Conservation (phyloP, 257 asterid species). For the Oldenlandia corymbosa region DNA sequence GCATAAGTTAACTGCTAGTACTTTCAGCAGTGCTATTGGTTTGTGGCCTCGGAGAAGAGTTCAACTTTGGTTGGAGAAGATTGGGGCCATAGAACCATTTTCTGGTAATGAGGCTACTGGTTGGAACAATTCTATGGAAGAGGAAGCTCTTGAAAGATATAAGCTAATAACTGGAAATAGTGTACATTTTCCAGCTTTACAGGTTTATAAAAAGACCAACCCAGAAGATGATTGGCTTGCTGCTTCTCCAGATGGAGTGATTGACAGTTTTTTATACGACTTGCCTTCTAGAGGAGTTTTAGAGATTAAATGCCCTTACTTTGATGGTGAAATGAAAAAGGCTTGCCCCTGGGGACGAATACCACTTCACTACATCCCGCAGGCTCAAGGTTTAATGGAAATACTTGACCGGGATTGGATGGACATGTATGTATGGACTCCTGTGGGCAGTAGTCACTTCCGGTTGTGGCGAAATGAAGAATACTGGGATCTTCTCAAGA, state of each 20-base stretch:
- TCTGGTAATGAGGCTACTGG: constrained; percentile 63
- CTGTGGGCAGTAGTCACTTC: constrained; percentile 71
- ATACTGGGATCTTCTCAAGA: constrained; percentile 56
- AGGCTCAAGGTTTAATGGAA: constrained; percentile 93
- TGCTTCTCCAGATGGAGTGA: constrained; percentile 80
- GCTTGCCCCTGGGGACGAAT: constrained; percentile 64
- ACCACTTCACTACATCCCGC: constrained; percentile 70
- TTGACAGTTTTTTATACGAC: constrained; percentile 36
- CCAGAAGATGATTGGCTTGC: constrained; percentile 60
- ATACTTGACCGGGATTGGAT: constrained; percentile 82
- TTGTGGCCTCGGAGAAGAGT: constrained; percentile 70
- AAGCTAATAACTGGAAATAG: constrained; percentile 53
- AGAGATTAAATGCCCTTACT: constrained; percentile 77
- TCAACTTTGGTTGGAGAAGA: constrained; percentile 81
- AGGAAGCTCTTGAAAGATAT: constrained; percentile 70
- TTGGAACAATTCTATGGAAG: constrained; percentile 76
- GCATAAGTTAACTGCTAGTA: constrained; percentile 76
- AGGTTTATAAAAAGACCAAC: constrained; percentile 36
- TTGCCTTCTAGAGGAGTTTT: constrained; percentile 60
- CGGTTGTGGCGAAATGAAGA: constrained; percentile 53
- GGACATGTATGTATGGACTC: constrained; percentile 79
- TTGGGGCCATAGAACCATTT: constrained; percentile 66
- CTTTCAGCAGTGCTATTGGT: constrained; percentile 69
- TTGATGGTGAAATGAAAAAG: constrained; percentile 42
- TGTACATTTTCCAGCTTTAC: constrained; percentile 46